Percentiles rank a stretch among this genome's conserved stretches.
These are phyloP conservation scores for Cnidoscolus chayamansa DNA, from an alignment of 441 rosid genomes.

Conservation along the genomic window DNA sequence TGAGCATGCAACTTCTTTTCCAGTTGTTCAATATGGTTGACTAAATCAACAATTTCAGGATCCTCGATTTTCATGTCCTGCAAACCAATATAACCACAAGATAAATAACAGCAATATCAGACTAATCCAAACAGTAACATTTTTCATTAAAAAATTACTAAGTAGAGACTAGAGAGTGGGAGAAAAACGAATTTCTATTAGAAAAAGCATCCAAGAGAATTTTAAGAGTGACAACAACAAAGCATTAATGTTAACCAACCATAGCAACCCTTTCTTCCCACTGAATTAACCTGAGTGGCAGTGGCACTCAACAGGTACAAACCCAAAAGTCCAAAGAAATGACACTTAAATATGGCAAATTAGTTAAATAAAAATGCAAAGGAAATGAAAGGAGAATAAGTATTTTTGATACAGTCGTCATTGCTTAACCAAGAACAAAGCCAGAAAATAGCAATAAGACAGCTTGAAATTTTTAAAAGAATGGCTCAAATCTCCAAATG, in stretches of 20 bases:
- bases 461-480: not conserved
- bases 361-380: not conserved
- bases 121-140: not conserved
- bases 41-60: slow-evolving; percentile 80
- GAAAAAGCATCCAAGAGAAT: not conserved
- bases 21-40: slow-evolving; percentile 70
- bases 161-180: not conserved
- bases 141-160: not conserved
- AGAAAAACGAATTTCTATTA: slow-evolving; percentile 1
- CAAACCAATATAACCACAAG: slow-evolving; percentile 19
- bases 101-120: slow-evolving; percentile 2
- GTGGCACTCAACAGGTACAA: not conserved
- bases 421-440: not conserved
- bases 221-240: not conserved
- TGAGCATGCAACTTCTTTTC: slow-evolving; percentile 81
- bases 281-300: not conserved
- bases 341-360: not conserved
- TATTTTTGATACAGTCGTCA: not conserved
- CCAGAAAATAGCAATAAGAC: not conserved
- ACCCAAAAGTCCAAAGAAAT: not conserved
- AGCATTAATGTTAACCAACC: not conserved
- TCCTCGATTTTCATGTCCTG: slow-evolving; percentile 98
- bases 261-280: not conserved
- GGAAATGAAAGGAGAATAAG: not conserved
- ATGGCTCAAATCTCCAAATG: not conserved